These are phyloP conservation scores for Pseudocercospora fuligena DNA, from an alignment of 2,329 filamentous ascomycete species.

Conservation along the genomic window DNA sequence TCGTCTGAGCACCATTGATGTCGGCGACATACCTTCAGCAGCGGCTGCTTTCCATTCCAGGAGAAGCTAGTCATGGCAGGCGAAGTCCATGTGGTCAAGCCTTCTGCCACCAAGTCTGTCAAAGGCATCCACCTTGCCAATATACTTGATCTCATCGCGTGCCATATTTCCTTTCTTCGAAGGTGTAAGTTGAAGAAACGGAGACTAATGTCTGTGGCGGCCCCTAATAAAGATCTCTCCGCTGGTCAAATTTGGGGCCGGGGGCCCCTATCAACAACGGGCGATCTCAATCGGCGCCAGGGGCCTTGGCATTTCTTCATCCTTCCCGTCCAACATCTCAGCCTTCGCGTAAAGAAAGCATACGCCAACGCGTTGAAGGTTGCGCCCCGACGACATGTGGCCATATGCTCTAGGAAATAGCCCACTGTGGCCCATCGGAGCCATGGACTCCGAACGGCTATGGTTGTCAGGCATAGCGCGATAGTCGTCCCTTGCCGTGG, in stretches of 20 bases:
- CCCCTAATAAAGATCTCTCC: background rate
- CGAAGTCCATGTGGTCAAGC: background rate
- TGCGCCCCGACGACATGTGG: background rate
- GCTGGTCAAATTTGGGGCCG: no score
- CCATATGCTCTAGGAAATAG: background rate
- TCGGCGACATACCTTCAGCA: background rate
- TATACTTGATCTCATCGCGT: background rate
- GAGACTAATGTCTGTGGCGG: background rate
- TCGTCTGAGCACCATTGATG: background rate
- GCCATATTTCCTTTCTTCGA: background rate
- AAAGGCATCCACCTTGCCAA: background rate
- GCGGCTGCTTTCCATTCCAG: no score
- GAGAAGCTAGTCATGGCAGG: background rate
- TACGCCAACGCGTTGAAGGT: background rate
- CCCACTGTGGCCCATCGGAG: background rate
- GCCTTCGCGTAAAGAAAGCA: background rate
- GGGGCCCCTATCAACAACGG: background rate
- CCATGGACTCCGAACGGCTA: background rate
- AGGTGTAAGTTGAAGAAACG: background rate
- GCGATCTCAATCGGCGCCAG: background rate
- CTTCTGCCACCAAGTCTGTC: background rate
- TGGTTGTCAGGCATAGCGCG: background rate
- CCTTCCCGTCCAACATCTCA: no score
- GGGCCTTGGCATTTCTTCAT: no score
- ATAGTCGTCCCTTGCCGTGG: background rate